Percentiles rank a stretch among this genome's conserved stretches.
These are phyloP conservation scores for Fusarium tuaranense DNA, from an alignment of 2,329 filamentous ascomycete species.

Conservation along the genomic window DNA sequence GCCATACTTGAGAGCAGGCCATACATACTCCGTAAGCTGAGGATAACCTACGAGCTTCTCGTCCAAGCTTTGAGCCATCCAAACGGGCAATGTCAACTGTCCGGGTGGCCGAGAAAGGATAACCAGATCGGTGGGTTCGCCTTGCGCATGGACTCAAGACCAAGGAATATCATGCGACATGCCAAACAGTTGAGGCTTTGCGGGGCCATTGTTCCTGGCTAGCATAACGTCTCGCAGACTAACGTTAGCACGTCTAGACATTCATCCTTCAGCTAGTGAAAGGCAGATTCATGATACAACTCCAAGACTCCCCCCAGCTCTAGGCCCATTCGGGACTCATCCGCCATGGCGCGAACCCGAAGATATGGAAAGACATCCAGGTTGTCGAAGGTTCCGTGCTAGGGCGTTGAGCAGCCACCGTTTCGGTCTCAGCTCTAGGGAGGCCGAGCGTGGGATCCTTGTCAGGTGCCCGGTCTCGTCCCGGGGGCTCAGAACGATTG, in stretches of 20 bases:
- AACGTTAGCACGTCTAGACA: background rate
- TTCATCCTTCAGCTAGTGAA: slow-evolving; percentile 5
- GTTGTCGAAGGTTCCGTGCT: slow-evolving; percentile 7
- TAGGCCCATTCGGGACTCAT: slow-evolving; percentile 24
- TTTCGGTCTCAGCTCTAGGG: slow-evolving; percentile 43
- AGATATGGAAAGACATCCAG: slow-evolving; percentile 32
- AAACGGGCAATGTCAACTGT: slow-evolving; percentile 4
- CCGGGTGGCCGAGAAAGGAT: background rate
- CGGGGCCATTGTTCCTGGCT: slow-evolving; percentile 2
- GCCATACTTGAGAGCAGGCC: slow-evolving; percentile 12
- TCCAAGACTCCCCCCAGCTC: slow-evolving; percentile 5
- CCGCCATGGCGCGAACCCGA: slow-evolving; percentile 32
- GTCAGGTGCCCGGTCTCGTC: slow-evolving; percentile 1
- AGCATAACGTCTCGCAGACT: background rate
- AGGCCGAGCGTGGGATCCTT: slow-evolving; percentile 26
- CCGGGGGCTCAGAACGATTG: slow-evolving; percentile 9
- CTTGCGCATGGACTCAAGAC: background rate
- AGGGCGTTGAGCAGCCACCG: slow-evolving; percentile 29
- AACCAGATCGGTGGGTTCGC: slow-evolving; percentile 19
- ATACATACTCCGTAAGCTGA: slow-evolving; percentile 1
- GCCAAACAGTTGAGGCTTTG: slow-evolving; percentile 13
- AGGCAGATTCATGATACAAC: slow-evolving; percentile 20
- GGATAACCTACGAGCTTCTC: background rate
- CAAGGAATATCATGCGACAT: slow-evolving; percentile 23
- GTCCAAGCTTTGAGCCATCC: background rate